Base-by-base conservation (phyloP, 2,329 filamentous ascomycete species). In the Colletotrichum trifolii region DNA sequence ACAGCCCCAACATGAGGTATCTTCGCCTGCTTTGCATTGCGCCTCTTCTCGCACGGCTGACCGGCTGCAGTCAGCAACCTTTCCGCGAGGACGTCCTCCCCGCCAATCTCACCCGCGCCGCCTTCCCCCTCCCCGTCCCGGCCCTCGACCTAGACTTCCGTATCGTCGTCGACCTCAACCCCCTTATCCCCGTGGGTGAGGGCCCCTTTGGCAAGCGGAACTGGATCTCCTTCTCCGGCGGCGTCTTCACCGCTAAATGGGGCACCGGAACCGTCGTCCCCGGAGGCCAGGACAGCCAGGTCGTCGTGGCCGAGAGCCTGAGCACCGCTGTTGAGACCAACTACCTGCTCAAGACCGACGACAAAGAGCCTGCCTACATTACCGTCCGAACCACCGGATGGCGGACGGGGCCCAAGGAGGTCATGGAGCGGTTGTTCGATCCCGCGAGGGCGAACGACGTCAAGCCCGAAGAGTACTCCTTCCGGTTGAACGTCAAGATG, bases 71-170 rank as follows among this genome's bases (percentile, higher is more conserved):
- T 35, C 38, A 43, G 39, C 47, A 43, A 10, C 33, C 65, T 36
- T 45, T 66, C 63, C 56, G 42, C 36, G 52, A 65, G 42, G 54
- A 52, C 15, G 43, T 39, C 52, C 64, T 67, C 49, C 60, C 64
- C 6, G 8, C 50, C 40, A 68, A 83, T 83, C 39, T 79, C 42
- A 78, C 79, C n/a, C 77, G 79, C 67, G 78, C 82, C 15, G 71
- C 74, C 45, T 68, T 83, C 39, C 75, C 75, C 4, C 78, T 85
- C 54, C 82, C 83, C 12, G 77, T 79, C 69, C 82, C 82, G 6
- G 77, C 75, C 42, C 76, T 84, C 54, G 78, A 77, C 54, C 82
- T 84, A 49, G 82, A 85, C 69, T 84, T 85, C 68, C 81, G 82
- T 60, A 80, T 85, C 71, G 79, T 80, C 45, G 82, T 84, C 12